Percentiles rank a stretch among this genome's conserved stretches.
Evolutionary conservation across 2,329 filamentous ascomycete species (phyloP).

Genomic region (Pseudogymnoascus sp.): DNA sequence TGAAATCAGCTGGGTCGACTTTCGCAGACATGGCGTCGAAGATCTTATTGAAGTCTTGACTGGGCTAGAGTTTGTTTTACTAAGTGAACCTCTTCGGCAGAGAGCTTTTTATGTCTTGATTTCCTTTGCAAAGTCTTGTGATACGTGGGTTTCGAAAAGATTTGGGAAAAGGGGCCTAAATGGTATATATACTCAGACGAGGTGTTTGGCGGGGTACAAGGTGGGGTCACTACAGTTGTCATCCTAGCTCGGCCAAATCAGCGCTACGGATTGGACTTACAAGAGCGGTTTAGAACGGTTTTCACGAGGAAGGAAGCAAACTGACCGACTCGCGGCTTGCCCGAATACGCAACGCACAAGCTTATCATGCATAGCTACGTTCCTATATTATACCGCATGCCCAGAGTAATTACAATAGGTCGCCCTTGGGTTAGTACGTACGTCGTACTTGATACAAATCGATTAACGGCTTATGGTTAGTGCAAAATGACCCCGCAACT

Average conservation of each 20-base stretch:
- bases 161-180: neutral
- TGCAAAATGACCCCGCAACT: neutral
- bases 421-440: neutral
- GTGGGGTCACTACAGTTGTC: neutral
- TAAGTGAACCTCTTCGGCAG: neutral
- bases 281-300: neutral
- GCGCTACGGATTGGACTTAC: neutral
- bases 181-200: neutral
- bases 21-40: neutral
- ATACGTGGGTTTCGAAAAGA: neutral
- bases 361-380: neutral
- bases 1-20: slow-evolving; percentile 10
- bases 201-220: neutral
- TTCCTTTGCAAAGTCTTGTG: neutral
- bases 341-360: neutral
- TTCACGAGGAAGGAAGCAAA: neutral
- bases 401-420: neutral
- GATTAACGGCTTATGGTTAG: neutral
- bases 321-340: neutral
- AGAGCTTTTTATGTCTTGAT: neutral
- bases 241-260: neutral
- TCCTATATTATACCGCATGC: neutral
- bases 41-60: neutral
- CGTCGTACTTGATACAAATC: neutral
- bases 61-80: neutral